A percentile compares a stretch with the other conserved stretches of the same genome.
Conservation (phyloP, 2,329 filamentous ascomycete genomes). For the Claviceps maximensis region DNA sequence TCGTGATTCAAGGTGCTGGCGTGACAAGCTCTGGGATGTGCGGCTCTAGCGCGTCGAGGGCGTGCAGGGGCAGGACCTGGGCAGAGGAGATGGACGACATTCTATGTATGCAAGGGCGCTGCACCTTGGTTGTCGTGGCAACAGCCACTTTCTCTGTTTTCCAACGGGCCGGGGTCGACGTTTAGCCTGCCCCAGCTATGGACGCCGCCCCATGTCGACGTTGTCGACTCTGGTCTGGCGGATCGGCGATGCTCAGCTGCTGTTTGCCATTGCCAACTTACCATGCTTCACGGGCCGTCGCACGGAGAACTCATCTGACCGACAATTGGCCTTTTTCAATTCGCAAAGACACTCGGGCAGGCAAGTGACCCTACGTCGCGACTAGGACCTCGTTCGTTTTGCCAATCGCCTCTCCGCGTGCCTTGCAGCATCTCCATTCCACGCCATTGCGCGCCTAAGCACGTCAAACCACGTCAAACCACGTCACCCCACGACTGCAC, state of each 20-base stretch:
- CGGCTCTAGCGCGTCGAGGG: constrained; percentile 3
- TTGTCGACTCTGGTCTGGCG: neutral
- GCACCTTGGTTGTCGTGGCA: constrained; percentile 7
- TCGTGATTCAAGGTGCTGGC: neutral
- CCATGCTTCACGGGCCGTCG: constrained; percentile 1
- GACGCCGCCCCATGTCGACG: neutral
- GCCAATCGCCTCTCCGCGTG: neutral
- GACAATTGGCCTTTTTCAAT: neutral
- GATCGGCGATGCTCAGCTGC: neutral
- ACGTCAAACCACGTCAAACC: neutral
- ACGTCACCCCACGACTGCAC: neutral
- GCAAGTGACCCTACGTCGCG: neutral
- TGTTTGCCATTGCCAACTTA: constrained; percentile 5
- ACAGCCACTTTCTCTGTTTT: constrained; percentile 11
- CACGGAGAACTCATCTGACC: neutral
- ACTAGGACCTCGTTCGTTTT: neutral
- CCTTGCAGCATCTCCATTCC: neutral
- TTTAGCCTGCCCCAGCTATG: neutral
- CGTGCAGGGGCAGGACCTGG: neutral
- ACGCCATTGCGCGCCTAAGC: neutral
- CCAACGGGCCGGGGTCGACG: neutral
- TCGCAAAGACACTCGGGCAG: neutral
- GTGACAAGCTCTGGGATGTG: neutral
- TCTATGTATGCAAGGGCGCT: neutral
- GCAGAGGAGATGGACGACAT: neutral